phyloP scores from a whole-genome alignment of 129 eudicot genomes.

The Flaveria brownii region DNA sequence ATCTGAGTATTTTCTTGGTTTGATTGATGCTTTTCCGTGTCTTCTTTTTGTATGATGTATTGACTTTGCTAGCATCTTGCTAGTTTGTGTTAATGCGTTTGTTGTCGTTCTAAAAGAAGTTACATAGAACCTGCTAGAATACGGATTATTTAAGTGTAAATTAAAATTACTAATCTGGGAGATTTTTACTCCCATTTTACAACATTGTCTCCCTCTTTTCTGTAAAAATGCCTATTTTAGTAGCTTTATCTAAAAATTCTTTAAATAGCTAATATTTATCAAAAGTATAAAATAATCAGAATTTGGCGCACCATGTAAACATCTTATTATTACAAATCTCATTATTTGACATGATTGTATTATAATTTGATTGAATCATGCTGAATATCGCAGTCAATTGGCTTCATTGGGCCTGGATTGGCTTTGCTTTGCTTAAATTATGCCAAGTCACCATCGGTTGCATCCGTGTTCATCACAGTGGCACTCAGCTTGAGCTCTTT shows the following conservation, averaged over 20 bases:
- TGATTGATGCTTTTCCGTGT: neutral
- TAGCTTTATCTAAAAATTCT: neutral
- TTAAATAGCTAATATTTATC: neutral
- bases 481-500: conserved; percentile 94
- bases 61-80: no score
- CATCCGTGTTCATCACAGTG: conserved; percentile 63
- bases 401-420: conserved; percentile 93
- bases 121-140: no score
- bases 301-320: neutral
- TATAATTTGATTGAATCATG: neutral
- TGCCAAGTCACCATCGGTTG: conserved; percentile 76
- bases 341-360: conserved; percentile 10
- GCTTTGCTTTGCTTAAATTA: conserved; percentile 81
- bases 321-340: neutral
- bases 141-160: neutral
- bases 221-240: neutral
- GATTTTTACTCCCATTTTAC: neutral
- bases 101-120: no score
- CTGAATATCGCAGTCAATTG: conserved; percentile 65
- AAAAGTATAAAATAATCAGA: neutral
- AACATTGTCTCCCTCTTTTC: no score
- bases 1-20: no score
- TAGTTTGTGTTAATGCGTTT: no score
- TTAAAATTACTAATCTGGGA: neutral
- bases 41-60: neutral